Conservation (phyloP, 345 rosid species). For the Carallia brachiata region DNA sequence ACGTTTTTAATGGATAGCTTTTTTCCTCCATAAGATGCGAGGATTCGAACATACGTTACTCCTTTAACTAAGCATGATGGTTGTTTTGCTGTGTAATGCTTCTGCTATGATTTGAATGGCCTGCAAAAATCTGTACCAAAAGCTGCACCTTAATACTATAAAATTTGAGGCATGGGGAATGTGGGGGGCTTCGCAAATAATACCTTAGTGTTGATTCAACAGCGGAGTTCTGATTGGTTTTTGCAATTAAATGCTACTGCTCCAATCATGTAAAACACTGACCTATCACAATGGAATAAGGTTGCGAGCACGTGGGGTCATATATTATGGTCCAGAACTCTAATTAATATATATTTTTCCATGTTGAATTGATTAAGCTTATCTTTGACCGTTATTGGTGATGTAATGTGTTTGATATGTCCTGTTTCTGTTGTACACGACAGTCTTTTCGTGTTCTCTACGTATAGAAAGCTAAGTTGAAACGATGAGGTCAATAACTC, state of each 20-base stretch:
- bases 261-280: neutral
- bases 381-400: neutral
- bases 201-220: neutral
- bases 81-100: too few species aligned
- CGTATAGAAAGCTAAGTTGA: slow-evolving; percentile 14
- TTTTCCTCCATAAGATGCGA: too few species aligned
- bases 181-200: too few species aligned
- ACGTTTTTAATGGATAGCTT: too few species aligned
- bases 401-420: slow-evolving; percentile 18
- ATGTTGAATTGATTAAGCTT: neutral
- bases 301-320: slow-evolving; percentile 18
- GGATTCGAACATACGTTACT: too few species aligned
- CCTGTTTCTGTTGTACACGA: slow-evolving; percentile 18
- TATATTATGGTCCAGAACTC: slow-evolving; percentile 4
- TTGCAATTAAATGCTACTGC: neutral
- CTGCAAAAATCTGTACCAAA: neutral
- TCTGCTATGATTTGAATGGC: too few species aligned
- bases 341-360: neutral
- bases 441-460: slow-evolving; percentile 6
- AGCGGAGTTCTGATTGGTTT: neutral
- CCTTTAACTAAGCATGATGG: neutral
- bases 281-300: neutral
- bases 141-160: too few species aligned
- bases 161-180: too few species aligned
- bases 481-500: slow-evolving; percentile 13